phyloP scores from a whole-genome alignment of 2,329 filamentous ascomycete species.

The Stagonosporopsis vannaccii region DNA sequence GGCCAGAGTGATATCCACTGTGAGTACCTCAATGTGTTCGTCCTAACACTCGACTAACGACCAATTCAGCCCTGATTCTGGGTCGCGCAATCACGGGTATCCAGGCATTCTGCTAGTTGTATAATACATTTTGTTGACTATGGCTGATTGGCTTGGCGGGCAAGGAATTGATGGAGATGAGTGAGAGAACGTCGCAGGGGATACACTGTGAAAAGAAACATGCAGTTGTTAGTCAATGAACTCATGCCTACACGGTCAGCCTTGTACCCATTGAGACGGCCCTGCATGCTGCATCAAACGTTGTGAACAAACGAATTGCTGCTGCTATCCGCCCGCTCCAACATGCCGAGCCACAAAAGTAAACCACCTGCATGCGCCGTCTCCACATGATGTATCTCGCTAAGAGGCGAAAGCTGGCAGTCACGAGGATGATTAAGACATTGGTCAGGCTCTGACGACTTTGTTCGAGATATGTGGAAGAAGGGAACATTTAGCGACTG shows the following conservation, averaged over 20 bases:
- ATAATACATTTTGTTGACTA: not conserved
- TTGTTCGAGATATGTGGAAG: not conserved
- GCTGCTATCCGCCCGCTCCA: conserved; percentile 22
- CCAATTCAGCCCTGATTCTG: conserved; percentile 55
- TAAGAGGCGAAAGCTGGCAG: conserved; percentile 13
- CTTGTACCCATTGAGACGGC: not conserved
- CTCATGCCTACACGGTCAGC: not conserved
- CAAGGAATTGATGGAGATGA: not conserved
- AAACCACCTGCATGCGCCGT: conserved; percentile 24
- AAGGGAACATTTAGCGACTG: conserved; percentile 23
- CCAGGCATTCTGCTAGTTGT: conserved; percentile 74
- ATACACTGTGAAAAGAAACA: not conserved
- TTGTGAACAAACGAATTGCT: conserved; percentile 20
- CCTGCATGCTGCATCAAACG: conserved; percentile 8
- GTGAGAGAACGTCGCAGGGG: not conserved
- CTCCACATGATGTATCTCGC: conserved; percentile 19
- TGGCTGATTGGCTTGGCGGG: not conserved
- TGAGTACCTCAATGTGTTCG: conserved; percentile 60
- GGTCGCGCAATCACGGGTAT: conserved; percentile 67
- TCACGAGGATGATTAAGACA: conserved; percentile 21
- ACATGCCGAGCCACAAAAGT: conserved; percentile 28
- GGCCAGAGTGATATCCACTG: conserved; percentile 98
- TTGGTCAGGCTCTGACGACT: conserved; percentile 23
- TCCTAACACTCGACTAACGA: conserved; percentile 33
- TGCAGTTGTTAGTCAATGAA: conserved; percentile 4